phyloP scores from a whole-genome alignment of 495 filamentous ascomycete species.

The Lasiosphaeris hirsuta region DNA sequence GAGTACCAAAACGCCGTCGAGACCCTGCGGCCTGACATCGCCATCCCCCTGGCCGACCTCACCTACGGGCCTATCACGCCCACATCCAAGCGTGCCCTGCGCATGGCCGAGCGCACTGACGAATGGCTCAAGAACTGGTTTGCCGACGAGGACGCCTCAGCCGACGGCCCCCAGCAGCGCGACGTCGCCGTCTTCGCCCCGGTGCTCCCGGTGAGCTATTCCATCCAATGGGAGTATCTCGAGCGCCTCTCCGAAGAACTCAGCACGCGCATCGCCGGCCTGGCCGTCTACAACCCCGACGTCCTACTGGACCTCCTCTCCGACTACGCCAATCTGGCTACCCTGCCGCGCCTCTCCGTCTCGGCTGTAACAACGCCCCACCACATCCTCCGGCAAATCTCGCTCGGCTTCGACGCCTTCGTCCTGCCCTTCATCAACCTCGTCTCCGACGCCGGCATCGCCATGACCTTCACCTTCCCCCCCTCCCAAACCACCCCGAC shows the following conservation, averaged over 20 bases:
- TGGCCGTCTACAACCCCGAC: conserved; percentile 75
- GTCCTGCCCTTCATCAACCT: conserved; percentile 67
- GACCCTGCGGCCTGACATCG: conserved; percentile 73
- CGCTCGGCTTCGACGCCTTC: conserved; percentile 75
- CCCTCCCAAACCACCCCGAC: conserved; percentile 23
- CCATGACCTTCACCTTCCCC: conserved; percentile 76
- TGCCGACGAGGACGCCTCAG: conserved; percentile 49
- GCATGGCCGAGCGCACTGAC: conserved; percentile 83
- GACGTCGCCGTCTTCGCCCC: conserved; percentile 66
- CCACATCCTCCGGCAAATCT: conserved; percentile 66
- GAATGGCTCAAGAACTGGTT: conserved; percentile 76
- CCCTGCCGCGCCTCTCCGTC: conserved; percentile 71
- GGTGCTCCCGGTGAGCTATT: conserved; percentile 68
- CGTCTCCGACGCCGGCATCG: conserved; percentile 81
- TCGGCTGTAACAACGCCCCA: conserved; percentile 66
- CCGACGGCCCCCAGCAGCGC: conserved; percentile 29
- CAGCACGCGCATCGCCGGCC: conserved; percentile 59
- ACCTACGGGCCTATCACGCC: conserved; percentile 52
- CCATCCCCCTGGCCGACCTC: conserved; percentile 74
- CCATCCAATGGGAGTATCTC: conserved; percentile 73
- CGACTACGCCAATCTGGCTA: conserved; percentile 42
- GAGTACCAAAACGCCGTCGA: conserved; percentile 63
- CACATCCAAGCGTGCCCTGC: conserved; percentile 65
- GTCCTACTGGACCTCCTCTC: conserved; percentile 63
- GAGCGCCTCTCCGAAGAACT: conserved; percentile 56